Evolutionary conservation across 2,329 filamentous ascomycete species (phyloP).

Genomic region (Neonectria magnoliae): DNA sequence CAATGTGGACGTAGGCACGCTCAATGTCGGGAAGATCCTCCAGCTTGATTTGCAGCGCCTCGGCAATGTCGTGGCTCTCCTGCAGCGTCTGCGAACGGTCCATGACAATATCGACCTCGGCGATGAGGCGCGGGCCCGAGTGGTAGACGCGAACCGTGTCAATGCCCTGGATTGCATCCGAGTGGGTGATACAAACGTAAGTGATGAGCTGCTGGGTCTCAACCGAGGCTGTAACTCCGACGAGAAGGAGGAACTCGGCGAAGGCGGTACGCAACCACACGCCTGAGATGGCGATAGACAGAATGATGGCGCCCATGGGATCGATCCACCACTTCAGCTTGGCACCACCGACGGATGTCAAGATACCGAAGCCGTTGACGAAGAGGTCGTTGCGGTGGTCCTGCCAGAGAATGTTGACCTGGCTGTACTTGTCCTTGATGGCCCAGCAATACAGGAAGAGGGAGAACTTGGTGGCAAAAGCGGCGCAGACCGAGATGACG

Average conservation of each 20-base stretch:
- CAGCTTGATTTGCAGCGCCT: slow-evolving; percentile 92
- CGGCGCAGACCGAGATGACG: slow-evolving; percentile 84
- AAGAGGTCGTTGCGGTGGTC: slow-evolving; percentile 98
- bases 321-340: slow-evolving; percentile 96
- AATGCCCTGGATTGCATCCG: slow-evolving; percentile 81
- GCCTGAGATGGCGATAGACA: slow-evolving; percentile 79
- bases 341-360: slow-evolving; percentile 89
- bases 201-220: slow-evolving; percentile 93
- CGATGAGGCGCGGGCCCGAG: slow-evolving; percentile 86
- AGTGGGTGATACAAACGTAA: slow-evolving; percentile 91
- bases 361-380: slow-evolving; percentile 92
- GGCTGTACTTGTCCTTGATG: slow-evolving; percentile 88
- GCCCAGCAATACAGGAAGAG: slow-evolving; percentile 95
- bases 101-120: slow-evolving; percentile 98
- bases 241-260: slow-evolving; percentile 87
- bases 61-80: slow-evolving; percentile 90
- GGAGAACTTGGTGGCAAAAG: slow-evolving; percentile 83
- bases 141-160: slow-evolving; percentile 97
- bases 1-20: slow-evolving; percentile 94
- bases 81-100: slow-evolving; percentile 76
- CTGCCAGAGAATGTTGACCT: slow-evolving; percentile 93
- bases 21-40: slow-evolving; percentile 93
- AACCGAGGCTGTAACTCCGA: slow-evolving; percentile 87
- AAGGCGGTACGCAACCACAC: slow-evolving; percentile 90
- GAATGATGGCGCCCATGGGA: slow-evolving; percentile 86